Base-by-base conservation (phyloP, 164 flowering plant species). In the Vitis cinerea region DNA sequence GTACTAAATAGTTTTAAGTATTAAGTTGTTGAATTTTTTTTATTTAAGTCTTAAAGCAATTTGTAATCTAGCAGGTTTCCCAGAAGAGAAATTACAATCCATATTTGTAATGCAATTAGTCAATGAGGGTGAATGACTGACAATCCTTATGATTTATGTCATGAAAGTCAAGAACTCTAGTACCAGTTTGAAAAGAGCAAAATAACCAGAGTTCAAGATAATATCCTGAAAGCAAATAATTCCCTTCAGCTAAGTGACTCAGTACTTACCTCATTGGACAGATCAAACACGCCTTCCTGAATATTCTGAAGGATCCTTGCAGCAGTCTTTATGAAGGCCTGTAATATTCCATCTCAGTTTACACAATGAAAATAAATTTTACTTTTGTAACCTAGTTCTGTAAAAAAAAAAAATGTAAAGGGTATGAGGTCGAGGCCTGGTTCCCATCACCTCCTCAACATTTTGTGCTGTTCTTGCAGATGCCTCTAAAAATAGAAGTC, bases 381-480 rank as follows among this genome's bases (percentile, higher is more conserved):
- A 37, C 44, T 37, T 31, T 19, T 16, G 12, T 4, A 44, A n/a
- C 31, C 10, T 30, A n/a, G 9, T 3, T 47, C 48, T 16, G 31
- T 31, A 30, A 30, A 48, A 27, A 6, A 27, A 6, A 54, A 5
- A 17, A 61, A 19, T 9, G 31, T 49, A 66, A 37, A 31, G 23
- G 7, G 44, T 54, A 16, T 52, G 30, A 60, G 50, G 30, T 49
- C 55, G 48, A 31, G 50, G 15, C 19, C 3, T 61, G 5, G 4
- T 12, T 51, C 44, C 3, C 8, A 62, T 79, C 50, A 92, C 97
- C 91, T 90, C 96, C 78, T 90, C 93, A 63, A 92, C 97, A 77
- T 85, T 86, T 77, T 86, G 94, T 9, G 91, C 92, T 13, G 97
- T 90, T 78, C 90, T 87, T 50, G 97, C 97, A 64, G 95, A 92